phyloP scores from a whole-genome alignment of 345 rosid species.

The Corchorus capsularis region DNA sequence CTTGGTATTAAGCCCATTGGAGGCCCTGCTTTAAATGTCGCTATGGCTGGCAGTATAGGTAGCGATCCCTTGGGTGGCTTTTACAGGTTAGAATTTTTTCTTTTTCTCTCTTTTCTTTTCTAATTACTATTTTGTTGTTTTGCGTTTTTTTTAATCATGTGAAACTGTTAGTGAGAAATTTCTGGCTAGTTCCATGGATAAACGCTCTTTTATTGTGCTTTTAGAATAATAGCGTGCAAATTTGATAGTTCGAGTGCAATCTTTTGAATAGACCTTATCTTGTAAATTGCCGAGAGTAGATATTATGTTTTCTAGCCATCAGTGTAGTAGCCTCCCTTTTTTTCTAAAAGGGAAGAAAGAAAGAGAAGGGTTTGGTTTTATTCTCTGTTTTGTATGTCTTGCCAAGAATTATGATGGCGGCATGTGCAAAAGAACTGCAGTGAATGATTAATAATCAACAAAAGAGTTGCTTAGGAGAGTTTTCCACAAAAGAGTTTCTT shows the following conservation, averaged over 20 bases:
- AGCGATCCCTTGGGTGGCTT: conserved; percentile 92
- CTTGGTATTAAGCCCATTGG: conserved; percentile 59
- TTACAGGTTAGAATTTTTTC: conserved; percentile 81
- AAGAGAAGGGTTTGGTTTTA: neutral
- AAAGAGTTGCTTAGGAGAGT: too few species aligned
- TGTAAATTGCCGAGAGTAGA: neutral
- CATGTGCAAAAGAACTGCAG: neutral
- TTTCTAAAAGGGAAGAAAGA: neutral
- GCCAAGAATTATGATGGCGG: neutral
- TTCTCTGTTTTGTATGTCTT: neutral
- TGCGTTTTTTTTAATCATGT: neutral
- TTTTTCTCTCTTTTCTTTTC: too few species aligned
- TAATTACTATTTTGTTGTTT: conserved; percentile 1
- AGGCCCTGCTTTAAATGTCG: conserved; percentile 70
- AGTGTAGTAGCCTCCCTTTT: neutral
- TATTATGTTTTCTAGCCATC: neutral
- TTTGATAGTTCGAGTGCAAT: neutral
- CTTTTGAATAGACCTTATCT: neutral
- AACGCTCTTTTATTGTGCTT: neutral
- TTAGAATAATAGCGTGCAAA: neutral
- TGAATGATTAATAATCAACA: neutral
- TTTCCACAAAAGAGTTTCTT: too few species aligned
- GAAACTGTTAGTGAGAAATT: neutral
- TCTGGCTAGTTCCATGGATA: neutral
- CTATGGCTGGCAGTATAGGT: conserved; percentile 91